phyloP scores from a whole-genome alignment of 129 eudicot genomes.

The Apium graveolens region DNA sequence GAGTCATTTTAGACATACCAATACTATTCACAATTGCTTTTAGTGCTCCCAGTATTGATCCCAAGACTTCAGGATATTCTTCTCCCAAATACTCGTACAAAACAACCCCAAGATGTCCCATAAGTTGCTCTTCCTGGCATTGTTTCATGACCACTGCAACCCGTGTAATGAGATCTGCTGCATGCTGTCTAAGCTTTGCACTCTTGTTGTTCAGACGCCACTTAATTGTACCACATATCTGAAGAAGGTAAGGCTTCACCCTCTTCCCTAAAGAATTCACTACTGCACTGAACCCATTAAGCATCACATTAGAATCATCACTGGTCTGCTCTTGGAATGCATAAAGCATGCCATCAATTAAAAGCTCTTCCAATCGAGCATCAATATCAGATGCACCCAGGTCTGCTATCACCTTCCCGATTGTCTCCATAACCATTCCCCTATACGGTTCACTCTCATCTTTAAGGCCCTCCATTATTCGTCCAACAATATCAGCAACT shows the following conservation, averaged over 20 bases:
- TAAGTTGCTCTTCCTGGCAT: conserved; percentile 79
- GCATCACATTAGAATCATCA: conserved; percentile 91
- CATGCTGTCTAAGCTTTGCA: conserved; percentile 85
- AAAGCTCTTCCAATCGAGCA: too few species aligned
- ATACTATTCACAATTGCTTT: conserved; percentile 81
- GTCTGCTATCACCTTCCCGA: too few species aligned
- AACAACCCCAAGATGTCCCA: conserved; percentile 97
- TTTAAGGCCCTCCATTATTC: too few species aligned
- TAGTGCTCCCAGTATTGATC: conserved; percentile 90
- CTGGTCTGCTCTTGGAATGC: conserved; percentile 93
- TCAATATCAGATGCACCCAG: too few species aligned
- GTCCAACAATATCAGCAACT: too few species aligned
- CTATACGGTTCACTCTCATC: too few species aligned
- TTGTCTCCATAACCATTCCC: too few species aligned
- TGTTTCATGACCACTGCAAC: conserved; percentile 89
- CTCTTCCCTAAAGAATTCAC: conserved; percentile 87
- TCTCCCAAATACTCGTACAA: conserved; percentile 85
- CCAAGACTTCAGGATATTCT: conserved; percentile 94
- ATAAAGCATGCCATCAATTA: too few species aligned
- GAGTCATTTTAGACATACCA: conserved; percentile 92
- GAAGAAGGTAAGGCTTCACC: conserved; percentile 84
- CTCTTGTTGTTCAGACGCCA: conserved; percentile 85
- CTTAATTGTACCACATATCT: conserved; percentile 83
- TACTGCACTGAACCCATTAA: conserved; percentile 87
- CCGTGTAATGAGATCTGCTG: conserved; percentile 78